Conservation (phyloP, 164 flowering plant species). For the Macadamia integrifolia region DNA sequence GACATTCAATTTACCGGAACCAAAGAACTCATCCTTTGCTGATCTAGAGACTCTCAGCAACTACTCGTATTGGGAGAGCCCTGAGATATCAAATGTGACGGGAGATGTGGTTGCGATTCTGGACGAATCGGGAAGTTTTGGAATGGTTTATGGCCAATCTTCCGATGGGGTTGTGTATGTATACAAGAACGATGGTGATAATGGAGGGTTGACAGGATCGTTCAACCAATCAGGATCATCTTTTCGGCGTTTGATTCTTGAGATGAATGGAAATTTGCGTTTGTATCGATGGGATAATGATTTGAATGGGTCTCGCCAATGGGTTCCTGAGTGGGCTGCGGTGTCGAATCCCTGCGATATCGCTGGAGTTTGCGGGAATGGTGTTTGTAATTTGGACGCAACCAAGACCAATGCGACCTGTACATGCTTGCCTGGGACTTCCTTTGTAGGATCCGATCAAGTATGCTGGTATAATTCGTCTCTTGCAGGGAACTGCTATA, state of each 20-base stretch:
- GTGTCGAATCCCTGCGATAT: slow-evolving; percentile 81
- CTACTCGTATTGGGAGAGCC: slow-evolving; percentile 53
- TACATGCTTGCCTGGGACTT: slow-evolving; percentile 58
- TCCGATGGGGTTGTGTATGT: slow-evolving; percentile 70
- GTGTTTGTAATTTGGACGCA: slow-evolving; percentile 63
- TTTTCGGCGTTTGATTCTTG: slow-evolving; percentile 52
- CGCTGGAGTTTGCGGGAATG: slow-evolving; percentile 90
- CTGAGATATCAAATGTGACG: slow-evolving; percentile 76
- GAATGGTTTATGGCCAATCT: slow-evolving; percentile 59
- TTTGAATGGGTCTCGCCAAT: slow-evolving; percentile 61
- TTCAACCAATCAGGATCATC: slow-evolving; percentile 13
- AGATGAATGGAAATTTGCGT: slow-evolving; percentile 70
- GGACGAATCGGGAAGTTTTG: slow-evolving; percentile 70
- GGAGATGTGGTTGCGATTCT: slow-evolving; percentile 67
- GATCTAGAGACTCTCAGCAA: slow-evolving; percentile 31
- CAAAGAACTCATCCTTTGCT: slow-evolving; percentile 9
- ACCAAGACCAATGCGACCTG: slow-evolving; percentile 70
- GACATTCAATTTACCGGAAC: slow-evolving; percentile 53
- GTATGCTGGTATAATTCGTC: slow-evolving; percentile 31
- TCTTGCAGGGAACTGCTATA: slow-evolving; percentile 25
- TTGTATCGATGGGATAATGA: slow-evolving; percentile 73
- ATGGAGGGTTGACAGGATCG: slow-evolving; percentile 30
- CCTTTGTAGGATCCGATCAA: slow-evolving; percentile 15
- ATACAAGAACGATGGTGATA: slow-evolving; percentile 59
- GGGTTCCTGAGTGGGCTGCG: slow-evolving; percentile 95